Conservation (phyloP, 1,139 yeast species). For the Nakaseomyces sp. region DNA sequence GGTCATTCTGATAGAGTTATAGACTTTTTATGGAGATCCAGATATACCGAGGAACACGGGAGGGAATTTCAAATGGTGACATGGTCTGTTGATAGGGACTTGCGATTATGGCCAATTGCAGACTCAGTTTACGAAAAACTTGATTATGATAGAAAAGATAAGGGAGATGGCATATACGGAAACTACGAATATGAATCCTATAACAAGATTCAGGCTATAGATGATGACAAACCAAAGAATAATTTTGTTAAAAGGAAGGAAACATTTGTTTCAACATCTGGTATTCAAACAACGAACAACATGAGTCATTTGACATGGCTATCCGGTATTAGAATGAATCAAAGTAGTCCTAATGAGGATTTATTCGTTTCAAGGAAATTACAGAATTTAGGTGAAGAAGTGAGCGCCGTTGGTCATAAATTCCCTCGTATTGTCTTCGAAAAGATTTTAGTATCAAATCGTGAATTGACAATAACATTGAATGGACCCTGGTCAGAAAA, state of each 20-base stretch:
- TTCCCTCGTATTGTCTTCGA: constrained; percentile 85
- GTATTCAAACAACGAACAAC: constrained; percentile 31
- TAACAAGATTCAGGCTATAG: constrained; percentile 41
- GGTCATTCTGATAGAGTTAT: constrained; percentile 82
- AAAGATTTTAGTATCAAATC: constrained; percentile 78
- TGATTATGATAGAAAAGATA: constrained; percentile 41
- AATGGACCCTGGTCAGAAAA: constrained; percentile 61
- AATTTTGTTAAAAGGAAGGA: constrained; percentile 29
- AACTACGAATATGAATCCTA: constrained; percentile 44
- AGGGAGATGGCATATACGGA: constrained; percentile 34
- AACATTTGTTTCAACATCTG: constrained; percentile 34
- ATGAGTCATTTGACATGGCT: constrained; percentile 82
- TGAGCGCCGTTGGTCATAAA: constrained; percentile 79
- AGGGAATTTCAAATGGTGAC: constrained; percentile 84
- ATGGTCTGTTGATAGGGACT: constrained; percentile 85
- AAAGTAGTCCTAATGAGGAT: constrained; percentile 32
- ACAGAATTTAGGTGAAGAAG: constrained; percentile 79
- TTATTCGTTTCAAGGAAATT: constrained; percentile 42
- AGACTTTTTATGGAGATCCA: constrained; percentile 79
- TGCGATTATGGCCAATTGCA: constrained; percentile 72
- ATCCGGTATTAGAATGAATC: constrained; percentile 66
- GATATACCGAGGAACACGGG: constrained; percentile 50
- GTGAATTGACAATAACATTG: constrained; percentile 63
- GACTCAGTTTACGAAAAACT: constrained; percentile 52
- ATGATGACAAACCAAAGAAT: constrained; percentile 11